These are phyloP conservation scores for Neonectria ditissima DNA, from an alignment of 2,329 filamentous ascomycete genomes.

Conservation along the genomic window DNA sequence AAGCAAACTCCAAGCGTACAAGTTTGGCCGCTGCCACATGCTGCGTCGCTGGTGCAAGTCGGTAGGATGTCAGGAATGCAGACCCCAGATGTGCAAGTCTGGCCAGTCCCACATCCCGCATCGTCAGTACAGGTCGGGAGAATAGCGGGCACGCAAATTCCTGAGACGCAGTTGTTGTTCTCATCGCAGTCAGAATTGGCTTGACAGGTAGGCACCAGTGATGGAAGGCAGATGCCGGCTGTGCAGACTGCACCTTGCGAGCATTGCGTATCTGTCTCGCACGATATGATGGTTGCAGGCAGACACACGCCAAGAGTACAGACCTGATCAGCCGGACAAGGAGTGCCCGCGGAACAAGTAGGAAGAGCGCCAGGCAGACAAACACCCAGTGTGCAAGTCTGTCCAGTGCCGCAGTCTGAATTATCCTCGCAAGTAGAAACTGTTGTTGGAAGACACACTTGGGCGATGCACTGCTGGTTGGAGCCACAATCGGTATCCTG, in stretches of 20 bases:
- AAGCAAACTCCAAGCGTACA: constrained; percentile 14
- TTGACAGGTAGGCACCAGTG: not conserved
- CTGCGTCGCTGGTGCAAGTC: not conserved
- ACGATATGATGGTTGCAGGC: not conserved
- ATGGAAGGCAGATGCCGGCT: not conserved
- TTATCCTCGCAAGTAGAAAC: not conserved
- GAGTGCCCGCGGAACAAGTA: not conserved
- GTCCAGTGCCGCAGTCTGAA: not conserved
- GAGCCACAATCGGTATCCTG: constrained; percentile 1
- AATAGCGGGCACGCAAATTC: not conserved
- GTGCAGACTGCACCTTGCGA: not conserved
- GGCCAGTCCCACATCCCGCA: not conserved
- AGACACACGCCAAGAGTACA: constrained; percentile 6
- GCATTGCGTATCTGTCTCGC: not conserved
- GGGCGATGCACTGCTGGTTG: constrained; percentile 1
- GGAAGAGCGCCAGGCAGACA: constrained; percentile 1
- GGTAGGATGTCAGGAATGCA: constrained; percentile 7
- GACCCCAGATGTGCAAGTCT: constrained; percentile 7
- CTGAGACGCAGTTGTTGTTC: constrained; percentile 2
- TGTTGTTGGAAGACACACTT: constrained; percentile 3
- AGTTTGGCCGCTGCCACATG: not conserved
- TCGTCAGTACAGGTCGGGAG: constrained; percentile 2
- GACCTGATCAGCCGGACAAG: not conserved
- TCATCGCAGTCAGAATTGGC: not conserved
- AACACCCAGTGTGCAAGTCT: not conserved